Evolutionary conservation across 306 rosid genomes (phyloP).

Genomic region (Glycine soja): DNA sequence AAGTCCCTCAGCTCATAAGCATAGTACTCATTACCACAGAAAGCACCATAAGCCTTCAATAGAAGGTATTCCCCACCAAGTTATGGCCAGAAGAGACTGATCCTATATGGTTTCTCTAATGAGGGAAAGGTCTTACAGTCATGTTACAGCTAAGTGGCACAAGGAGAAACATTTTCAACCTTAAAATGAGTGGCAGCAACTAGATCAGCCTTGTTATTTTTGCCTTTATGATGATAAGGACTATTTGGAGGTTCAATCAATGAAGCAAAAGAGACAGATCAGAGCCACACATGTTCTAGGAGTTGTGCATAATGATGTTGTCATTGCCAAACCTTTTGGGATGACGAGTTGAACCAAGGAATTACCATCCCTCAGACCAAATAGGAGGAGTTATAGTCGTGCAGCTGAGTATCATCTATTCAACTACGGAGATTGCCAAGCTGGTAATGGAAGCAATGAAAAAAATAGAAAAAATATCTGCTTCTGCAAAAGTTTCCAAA

Average conservation of each 20-base stretch:
- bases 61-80: slow-evolving; percentile 2
- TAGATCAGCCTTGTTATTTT: too few relatives aligned
- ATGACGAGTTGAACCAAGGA: slow-evolving; percentile 39
- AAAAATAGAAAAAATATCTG: slow-evolving; percentile 27
- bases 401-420: slow-evolving; percentile 47
- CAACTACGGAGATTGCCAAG: slow-evolving; percentile 45
- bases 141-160: slow-evolving; percentile 26
- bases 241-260: slow-evolving; percentile 22
- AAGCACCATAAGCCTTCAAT: neutral
- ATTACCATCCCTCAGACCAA: slow-evolving; percentile 36
- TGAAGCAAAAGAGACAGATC: slow-evolving; percentile 42
- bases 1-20: slow-evolving; percentile 26
- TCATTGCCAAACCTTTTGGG: slow-evolving; percentile 24
- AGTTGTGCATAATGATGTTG: neutral
- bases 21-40: slow-evolving; percentile 10
- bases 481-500: slow-evolving; percentile 29
- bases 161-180: slow-evolving; percentile 13
- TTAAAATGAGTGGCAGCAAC: slow-evolving; percentile 33
- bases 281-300: slow-evolving; percentile 4
- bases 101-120: slow-evolving; percentile 41
- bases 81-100: slow-evolving; percentile 7
- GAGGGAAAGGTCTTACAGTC: neutral
- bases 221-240: too few relatives aligned
- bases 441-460: slow-evolving; percentile 36
- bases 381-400: slow-evolving; percentile 44